Evolutionary conservation across 495 filamentous ascomycete species (phyloP).

Genomic region (Penicillium samsonianum): DNA sequence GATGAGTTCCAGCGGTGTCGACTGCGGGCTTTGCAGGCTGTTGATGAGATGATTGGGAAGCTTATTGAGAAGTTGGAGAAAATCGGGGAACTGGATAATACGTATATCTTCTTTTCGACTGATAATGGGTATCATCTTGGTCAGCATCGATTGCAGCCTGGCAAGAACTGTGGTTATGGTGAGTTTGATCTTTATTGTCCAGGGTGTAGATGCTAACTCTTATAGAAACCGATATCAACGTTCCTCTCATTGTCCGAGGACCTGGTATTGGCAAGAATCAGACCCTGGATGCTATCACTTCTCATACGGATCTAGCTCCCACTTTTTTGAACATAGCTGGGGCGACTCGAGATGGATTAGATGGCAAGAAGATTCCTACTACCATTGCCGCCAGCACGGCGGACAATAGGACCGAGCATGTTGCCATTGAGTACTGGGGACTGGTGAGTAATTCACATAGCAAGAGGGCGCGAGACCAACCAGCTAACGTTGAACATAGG

Average conservation of each 20-base stretch:
- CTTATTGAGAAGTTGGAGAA: constrained; percentile 52
- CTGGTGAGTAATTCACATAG: constrained; percentile 24
- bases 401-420: constrained; percentile 54
- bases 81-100: constrained; percentile 60
- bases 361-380: constrained; percentile 55
- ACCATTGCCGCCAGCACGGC: constrained; percentile 28
- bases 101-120: constrained; percentile 65
- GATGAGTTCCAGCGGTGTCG: constrained; percentile 64
- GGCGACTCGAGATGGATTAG: constrained; percentile 45
- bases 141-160: constrained; percentile 67
- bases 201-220: neutral
- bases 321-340: constrained; percentile 57
- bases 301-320: constrained; percentile 67
- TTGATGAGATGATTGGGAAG: constrained; percentile 66
- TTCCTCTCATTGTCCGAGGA: constrained; percentile 62
- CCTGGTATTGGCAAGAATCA: constrained; percentile 52
- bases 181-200: constrained; percentile 48
- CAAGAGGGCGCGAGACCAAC: neutral
- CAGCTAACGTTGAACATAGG: constrained; percentile 22
- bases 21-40: constrained; percentile 60
- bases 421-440: constrained; percentile 65
- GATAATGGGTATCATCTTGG: constrained; percentile 73
- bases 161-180: constrained; percentile 68
- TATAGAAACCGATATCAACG: constrained; percentile 65
- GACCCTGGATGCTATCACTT: constrained; percentile 55